phyloP scores from a whole-genome alignment of 73 alveolate species.

The Paramecium primaurelia region DNA sequence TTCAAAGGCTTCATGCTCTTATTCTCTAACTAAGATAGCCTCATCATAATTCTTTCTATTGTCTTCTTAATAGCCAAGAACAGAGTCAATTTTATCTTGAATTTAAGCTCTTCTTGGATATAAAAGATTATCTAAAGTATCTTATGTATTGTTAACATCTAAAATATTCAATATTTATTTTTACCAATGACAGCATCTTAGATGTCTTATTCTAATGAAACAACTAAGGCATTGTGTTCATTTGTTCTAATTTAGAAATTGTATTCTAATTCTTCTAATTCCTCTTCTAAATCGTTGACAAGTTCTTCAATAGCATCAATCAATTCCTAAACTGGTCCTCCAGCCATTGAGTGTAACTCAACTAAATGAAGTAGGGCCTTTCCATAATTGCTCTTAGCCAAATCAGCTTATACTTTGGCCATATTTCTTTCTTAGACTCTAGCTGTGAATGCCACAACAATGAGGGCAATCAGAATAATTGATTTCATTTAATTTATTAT shows the following conservation, averaged over 20 bases:
- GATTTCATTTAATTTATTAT: slow-evolving; percentile 20
- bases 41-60: slow-evolving; percentile 41
- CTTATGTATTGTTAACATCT: slow-evolving; percentile 33
- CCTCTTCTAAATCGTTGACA: slow-evolving; percentile 1
- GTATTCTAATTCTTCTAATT: not conserved
- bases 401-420: slow-evolving; percentile 38
- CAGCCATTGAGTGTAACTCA: slow-evolving; percentile 44
- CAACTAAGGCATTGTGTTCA: slow-evolving; percentile 29
- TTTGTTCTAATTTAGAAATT: slow-evolving; percentile 1
- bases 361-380: not conserved
- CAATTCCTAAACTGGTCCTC: slow-evolving; percentile 37
- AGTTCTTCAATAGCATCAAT: slow-evolving; percentile 40
- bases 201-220: slow-evolving; percentile 9
- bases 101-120: slow-evolving; percentile 36
- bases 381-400: slow-evolving; percentile 31
- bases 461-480: slow-evolving; percentile 14
- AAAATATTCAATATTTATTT: not conserved
- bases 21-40: slow-evolving; percentile 37
- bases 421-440: slow-evolving; percentile 33
- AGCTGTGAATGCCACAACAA: slow-evolving; percentile 24
- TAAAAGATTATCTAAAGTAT: not conserved
- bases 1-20: slow-evolving; percentile 26
- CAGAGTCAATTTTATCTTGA: not conserved
- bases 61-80: slow-evolving; percentile 18
- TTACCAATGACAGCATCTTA: slow-evolving; percentile 41